Percentiles rank a stretch among this genome's conserved stretches.
Conservation (phyloP, 2,329 filamentous ascomycete species). For the Aureobasidium sp. region DNA sequence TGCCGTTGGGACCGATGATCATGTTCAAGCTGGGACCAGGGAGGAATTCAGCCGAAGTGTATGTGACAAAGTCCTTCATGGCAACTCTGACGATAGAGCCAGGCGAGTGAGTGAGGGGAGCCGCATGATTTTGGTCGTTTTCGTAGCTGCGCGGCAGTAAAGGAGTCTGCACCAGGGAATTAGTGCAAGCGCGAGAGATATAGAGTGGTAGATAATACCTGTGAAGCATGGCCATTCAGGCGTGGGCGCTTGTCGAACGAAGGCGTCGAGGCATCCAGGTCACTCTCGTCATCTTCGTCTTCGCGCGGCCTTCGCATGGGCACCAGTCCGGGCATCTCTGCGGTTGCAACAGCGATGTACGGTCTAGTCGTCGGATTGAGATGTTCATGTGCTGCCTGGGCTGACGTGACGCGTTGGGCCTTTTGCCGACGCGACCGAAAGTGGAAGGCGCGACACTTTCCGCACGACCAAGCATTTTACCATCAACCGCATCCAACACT, state of each 20-base stretch:
- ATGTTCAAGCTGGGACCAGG: constrained; percentile 93
- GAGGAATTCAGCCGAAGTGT: constrained; percentile 83
- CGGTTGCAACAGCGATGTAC: background rate
- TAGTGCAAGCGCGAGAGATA: background rate
- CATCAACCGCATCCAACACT: background rate
- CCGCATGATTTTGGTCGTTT: constrained; percentile 18
- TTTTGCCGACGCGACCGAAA: constrained; percentile 1
- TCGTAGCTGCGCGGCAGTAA: constrained; percentile 31
- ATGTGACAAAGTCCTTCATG: constrained; percentile 88
- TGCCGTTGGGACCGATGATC: constrained; percentile 98
- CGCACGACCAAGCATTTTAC: background rate
- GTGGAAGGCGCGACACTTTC: background rate
- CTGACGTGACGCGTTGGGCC: constrained; percentile 1
- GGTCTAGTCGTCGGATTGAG: background rate
- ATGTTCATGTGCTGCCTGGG: background rate
- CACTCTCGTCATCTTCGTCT: background rate
- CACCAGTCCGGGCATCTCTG: constrained; percentile 14
- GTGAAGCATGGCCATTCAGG: constrained; percentile 2
- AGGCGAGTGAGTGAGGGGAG: constrained; percentile 45
- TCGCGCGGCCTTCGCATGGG: constrained; percentile 8
- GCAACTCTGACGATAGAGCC: constrained; percentile 85
- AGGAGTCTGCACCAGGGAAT: constrained; percentile 14
- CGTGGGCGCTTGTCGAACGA: constrained; percentile 13
- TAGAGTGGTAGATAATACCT: background rate
- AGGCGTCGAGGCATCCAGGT: background rate